Conservation (phyloP, 352 stramenopile species). For the Aphanomyces stellatus region DNA sequence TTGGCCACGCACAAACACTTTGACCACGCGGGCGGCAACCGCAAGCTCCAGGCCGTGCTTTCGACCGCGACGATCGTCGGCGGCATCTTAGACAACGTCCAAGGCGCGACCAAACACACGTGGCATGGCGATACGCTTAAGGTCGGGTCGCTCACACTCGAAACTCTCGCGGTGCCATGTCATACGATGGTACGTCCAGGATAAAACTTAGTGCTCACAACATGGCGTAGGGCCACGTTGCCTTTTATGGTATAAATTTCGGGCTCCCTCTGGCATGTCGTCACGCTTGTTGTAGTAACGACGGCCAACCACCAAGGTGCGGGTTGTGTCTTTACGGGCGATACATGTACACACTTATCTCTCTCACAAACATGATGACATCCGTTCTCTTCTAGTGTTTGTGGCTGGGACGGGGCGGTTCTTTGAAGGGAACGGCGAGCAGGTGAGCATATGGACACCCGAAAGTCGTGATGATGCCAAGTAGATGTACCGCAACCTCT, state of each 20-base stretch:
- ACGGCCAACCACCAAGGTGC: constrained; percentile 24
- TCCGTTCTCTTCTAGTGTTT: constrained; percentile 38
- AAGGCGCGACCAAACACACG: constrained; percentile 46
- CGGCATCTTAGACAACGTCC: constrained; percentile 52
- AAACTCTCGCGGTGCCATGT: constrained; percentile 80
- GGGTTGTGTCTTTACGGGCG: constrained; percentile 82
- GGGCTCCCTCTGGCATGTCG: neutral
- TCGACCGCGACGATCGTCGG: constrained; percentile 58
- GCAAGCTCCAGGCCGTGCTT: constrained; percentile 31
- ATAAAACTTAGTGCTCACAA: neutral
- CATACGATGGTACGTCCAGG: constrained; percentile 61
- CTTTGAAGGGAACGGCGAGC: constrained; percentile 41
- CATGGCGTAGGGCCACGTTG: constrained; percentile 2
- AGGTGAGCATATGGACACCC: neutral
- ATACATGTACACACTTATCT: constrained; percentile 37
- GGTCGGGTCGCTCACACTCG: constrained; percentile 48
- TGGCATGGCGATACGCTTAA: constrained; percentile 49
- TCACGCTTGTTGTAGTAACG: neutral
- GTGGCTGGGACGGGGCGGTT: constrained; percentile 86
- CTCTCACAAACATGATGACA: neutral
- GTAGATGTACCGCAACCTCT: constrained; percentile 82
- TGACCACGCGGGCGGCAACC: constrained; percentile 87
- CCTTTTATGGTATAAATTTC: constrained; percentile 3
- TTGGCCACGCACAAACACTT: constrained; percentile 89
- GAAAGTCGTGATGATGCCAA: constrained; percentile 16